Evolutionary conservation across 1,284 basidiomycete genomes (phyloP).

Genomic region (Ceratobasidium sp.): DNA sequence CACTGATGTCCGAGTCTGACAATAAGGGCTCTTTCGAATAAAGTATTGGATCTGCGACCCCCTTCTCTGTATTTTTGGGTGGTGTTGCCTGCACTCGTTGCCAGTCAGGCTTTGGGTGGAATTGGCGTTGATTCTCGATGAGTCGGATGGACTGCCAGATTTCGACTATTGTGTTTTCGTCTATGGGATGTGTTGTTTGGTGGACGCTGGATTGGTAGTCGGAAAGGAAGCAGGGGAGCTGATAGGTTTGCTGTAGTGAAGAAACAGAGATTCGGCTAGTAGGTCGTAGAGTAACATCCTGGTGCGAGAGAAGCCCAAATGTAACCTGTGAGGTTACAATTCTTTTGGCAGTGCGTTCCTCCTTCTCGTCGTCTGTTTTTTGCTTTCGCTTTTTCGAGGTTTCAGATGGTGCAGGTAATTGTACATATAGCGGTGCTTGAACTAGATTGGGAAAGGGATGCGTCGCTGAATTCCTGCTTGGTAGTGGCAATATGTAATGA

Average conservation of each 20-base stretch:
- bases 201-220: neutral
- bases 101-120: constrained; percentile 5
- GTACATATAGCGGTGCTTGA: neutral
- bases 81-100: neutral
- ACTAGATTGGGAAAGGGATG: neutral
- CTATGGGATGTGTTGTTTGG: neutral
- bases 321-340: neutral
- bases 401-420: too few relatives aligned
- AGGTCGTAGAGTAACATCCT: neutral
- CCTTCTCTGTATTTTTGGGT: neutral
- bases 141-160: constrained; percentile 9
- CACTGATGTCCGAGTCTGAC: neutral
- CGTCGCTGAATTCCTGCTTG: too few relatives aligned
- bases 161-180: neutral
- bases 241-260: neutral
- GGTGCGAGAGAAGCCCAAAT: neutral
- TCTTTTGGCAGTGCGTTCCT: neutral
- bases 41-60: constrained; percentile 11
- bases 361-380: neutral
- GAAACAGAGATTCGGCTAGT: neutral
- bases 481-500: too few relatives aligned
- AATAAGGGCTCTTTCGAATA: neutral
- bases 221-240: neutral
- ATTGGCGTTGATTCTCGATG: neutral
- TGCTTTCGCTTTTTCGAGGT: constrained; percentile 6